Conservation (phyloP, 179 eudicot genomes). For the Beta corolliflora region DNA sequence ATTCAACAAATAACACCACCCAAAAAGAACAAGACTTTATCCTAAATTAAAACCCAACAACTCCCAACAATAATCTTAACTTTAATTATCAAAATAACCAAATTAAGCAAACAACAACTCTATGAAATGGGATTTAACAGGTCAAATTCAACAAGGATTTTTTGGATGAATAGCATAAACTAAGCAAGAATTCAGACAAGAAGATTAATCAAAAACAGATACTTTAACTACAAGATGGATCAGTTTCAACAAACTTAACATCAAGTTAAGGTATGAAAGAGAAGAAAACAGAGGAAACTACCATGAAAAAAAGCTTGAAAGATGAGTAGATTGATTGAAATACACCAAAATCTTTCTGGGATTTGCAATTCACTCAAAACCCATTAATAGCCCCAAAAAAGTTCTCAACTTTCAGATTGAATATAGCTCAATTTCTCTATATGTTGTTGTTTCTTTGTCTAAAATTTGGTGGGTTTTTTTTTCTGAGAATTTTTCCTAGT, state of each 20-base stretch:
- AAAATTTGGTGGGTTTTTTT: slow-evolving; percentile 1
- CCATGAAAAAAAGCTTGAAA: slow-evolving; percentile 18
- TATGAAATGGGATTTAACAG: neutral
- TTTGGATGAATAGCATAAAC: neutral
- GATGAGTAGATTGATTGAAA: slow-evolving; percentile 18
- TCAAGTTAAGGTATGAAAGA: neutral
- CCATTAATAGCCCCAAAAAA: slow-evolving; percentile 43
- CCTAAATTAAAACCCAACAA: neutral
- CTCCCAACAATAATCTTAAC: neutral
- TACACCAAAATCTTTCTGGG: slow-evolving; percentile 39
- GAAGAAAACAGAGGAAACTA: slow-evolving; percentile 22
- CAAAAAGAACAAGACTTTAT: slow-evolving; percentile 4
- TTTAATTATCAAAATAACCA: neutral
- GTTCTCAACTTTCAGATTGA: neutral
- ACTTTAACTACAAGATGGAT: slow-evolving; percentile 20
- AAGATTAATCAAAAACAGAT: neutral
- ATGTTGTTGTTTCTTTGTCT: neutral
- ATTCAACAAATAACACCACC: slow-evolving; percentile 23
- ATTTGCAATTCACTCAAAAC: slow-evolving; percentile 47
- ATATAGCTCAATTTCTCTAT: slow-evolving; percentile 10
- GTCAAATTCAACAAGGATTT: neutral
- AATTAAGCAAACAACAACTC: neutral
- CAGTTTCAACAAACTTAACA: neutral
- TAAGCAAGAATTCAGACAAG: neutral
- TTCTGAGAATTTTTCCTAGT: neutral